Evolutionary conservation across 768 basidiomycete genomes (phyloP), one percentile per base, ranked within the genome.

Genomic region (Mycena haematopus): DNA sequence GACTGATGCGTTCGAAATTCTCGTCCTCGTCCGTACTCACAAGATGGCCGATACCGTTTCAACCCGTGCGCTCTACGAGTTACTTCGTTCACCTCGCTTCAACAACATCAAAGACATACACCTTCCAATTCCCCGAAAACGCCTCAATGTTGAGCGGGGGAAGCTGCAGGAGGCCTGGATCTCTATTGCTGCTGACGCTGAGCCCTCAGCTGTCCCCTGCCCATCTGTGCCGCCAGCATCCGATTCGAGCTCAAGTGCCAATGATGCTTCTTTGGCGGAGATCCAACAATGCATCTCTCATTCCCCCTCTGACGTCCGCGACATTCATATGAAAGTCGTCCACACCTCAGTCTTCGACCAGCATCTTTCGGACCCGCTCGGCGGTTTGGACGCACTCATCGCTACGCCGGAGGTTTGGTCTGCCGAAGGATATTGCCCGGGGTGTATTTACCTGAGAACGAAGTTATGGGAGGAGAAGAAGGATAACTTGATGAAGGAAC

Each of bases 31-130:
- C 2, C 44, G 55, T 21, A 56, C 40, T 8, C 27, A 54, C 17
- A n/a, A n/a, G 10, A 38, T 53, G 25, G 9, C 14, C 27, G 25
- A 24, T 6, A 33, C 36, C n/a, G 42, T 44, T 14, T 42, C 9
- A 25, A 22, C 27, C 17, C 53, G 53, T 8, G 40, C 40, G 9
- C 40, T 54, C 53, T 54, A 54, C 27, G 53, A 54, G 27, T 13
- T 54, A 44, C 14, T 54, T 15, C 53, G 53, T 9, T 31, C 25
- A 13, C 35, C 6, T 6, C 27, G 9, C 22, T n/a, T 3, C 17
- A 15, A 3, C 29, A 15, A 22, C 9, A 21, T 44, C 13, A 3
- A 11, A 6, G 21, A 45, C 5, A n/a, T 42, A 17, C 25, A n/a
- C 19, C 53, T 29, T 22, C n/a, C 9, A 3, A n/a, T 44, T 10